These are phyloP conservation scores for Elaeagnus macrophylla DNA, from an alignment of 306 rosid genomes.

Conservation along the genomic window DNA sequence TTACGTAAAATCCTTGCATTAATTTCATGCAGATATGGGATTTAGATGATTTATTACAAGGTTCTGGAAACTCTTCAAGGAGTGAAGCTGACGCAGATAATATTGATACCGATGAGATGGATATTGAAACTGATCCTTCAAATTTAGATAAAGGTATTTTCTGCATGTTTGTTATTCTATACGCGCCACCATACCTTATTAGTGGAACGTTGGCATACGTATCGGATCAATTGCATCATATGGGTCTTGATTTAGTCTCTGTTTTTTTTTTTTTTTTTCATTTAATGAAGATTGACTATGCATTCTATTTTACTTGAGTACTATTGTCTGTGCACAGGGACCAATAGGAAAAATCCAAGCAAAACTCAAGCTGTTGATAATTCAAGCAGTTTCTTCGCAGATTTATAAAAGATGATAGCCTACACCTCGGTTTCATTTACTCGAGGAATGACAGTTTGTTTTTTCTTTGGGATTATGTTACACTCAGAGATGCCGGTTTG, in stretches of 20 bases:
- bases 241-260: too few relatives aligned
- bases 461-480: too few relatives aligned
- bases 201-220: neutral
- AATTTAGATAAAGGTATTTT: conserved; percentile 35
- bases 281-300: too few relatives aligned
- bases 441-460: too few relatives aligned
- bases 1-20: neutral
- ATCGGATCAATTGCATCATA: too few relatives aligned
- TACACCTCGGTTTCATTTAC: too few relatives aligned
- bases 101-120: conserved; percentile 53
- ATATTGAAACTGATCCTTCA: conserved; percentile 31
- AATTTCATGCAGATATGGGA: conserved; percentile 58
- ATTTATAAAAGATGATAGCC: conserved; percentile 21
- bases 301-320: conserved; percentile 6
- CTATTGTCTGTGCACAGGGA: conserved; percentile 33
- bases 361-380: conserved; percentile 15
- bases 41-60: conserved; percentile 53
- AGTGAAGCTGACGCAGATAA: conserved; percentile 24
- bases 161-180: neutral
- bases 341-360: conserved; percentile 34
- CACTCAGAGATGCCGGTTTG: too few relatives aligned
- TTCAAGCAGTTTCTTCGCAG: conserved; percentile 44
- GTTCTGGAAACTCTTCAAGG: conserved; percentile 21
- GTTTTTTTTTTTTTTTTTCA: too few relatives aligned
- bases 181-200: neutral